Base-by-base conservation (phyloP, 192 early-diverging fungal species). In the Gorgonomyces haynaldii region DNA sequence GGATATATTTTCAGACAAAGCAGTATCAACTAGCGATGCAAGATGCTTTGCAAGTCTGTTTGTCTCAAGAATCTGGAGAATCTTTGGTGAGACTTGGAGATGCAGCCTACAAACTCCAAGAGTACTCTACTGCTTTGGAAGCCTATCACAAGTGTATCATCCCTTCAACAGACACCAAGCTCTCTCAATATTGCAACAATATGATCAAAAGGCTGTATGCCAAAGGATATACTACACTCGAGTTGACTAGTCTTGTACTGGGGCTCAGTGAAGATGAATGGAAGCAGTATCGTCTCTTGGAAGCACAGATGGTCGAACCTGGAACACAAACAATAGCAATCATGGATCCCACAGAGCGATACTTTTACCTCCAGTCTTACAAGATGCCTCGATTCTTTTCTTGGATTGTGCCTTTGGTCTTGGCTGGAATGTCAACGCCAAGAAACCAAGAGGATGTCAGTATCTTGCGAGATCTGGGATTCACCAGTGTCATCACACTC, bases 391-490 rank as follows among this genome's bases (percentile, higher is more conserved):
- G 68, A 2, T 50, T 52, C 23, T 70, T 70, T 45, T 49, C 56
- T 3, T 70, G 60, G 64, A 37, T 70, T 6, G 41, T 67, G n/a
- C 68, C 68, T 0, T 46, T 61, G 8, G 23, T 44, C 3, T 36
- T 70, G 5, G 63, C 60, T 12, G 68, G 67, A 17, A 66, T 67
- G 64, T 55, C 50, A 1, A 70, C 64, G 8, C 68, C 68, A 24
- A 55, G 43, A 42, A 37, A 32, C 22, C 8, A 8, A 6, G 50
- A 40, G 3, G 68, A 70, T 43, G 54, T 70, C 25, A 27, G 4
- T 8, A 52, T 42, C 15, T 36, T 70, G 36, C 48, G 46, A 30
- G 22, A 22, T 3, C 20, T 67, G 13, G 54, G 58, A 15, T 50
- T 70, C 35, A 4, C 12, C 0, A 38, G 40, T 13, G 45, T 70